These are phyloP conservation scores for Populus simonii DNA, from an alignment of 345 rosid genomes.

Conservation along the genomic window DNA sequence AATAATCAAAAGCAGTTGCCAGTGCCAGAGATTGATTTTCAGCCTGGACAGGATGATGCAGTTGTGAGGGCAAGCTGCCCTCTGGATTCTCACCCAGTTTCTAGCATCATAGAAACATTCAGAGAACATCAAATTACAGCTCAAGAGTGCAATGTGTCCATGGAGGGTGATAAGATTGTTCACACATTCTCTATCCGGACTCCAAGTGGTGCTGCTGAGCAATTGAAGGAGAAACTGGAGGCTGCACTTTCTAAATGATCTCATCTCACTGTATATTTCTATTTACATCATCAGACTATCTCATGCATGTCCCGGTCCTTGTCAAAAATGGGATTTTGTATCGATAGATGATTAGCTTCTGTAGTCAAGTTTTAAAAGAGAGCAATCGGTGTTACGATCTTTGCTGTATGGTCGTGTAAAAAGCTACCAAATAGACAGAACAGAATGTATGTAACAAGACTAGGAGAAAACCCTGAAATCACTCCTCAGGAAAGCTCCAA, in stretches of 20 bases:
- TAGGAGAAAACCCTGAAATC: neutral
- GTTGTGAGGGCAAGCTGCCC: constrained; percentile 72
- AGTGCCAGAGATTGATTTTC: constrained; percentile 66
- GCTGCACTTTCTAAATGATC: constrained; percentile 55
- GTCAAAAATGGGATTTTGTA: neutral
- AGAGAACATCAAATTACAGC: constrained; percentile 59
- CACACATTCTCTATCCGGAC: constrained; percentile 73
- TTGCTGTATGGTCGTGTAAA: too few relatives aligned
- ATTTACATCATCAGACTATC: neutral
- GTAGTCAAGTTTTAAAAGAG: neutral
- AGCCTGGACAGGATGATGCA: constrained; percentile 67
- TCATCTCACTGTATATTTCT: constrained; percentile 2
- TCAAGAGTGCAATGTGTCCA: constrained; percentile 60
- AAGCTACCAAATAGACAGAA: too few relatives aligned
- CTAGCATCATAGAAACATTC: constrained; percentile 54
- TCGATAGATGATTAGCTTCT: neutral
- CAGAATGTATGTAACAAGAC: neutral
- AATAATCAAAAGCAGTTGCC: constrained; percentile 38
- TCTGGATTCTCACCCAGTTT: constrained; percentile 71
- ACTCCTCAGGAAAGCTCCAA: neutral
- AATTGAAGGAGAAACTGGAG: constrained; percentile 74
- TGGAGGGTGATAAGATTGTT: constrained; percentile 58
- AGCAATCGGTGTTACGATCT: neutral
- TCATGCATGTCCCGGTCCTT: neutral
- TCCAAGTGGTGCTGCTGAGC: constrained; percentile 69